Evolutionary conservation across 306 rosid genomes (phyloP), one percentile per base, ranked within the genome.

Genomic region (Coriaria nepalensis): DNA sequence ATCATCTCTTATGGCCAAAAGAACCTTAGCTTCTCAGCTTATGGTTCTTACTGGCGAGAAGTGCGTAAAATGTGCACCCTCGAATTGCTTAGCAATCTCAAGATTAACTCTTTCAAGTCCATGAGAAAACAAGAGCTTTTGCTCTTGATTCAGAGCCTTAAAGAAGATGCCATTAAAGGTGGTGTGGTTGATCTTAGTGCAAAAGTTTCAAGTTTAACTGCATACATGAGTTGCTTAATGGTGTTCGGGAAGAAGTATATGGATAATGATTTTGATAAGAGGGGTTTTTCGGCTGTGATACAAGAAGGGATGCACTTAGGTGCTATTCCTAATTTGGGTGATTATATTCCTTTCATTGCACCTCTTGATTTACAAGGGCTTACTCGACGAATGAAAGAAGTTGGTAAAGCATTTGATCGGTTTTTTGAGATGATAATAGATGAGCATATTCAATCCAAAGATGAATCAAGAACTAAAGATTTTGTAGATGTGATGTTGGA

Each of bases 11-110:
- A 68, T 37, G 83, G 37, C 4, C 92, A 79, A 9, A 68, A 58
- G 42, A 49, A n/a, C 65, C 4, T 87, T 12, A 36, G 13, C 37
- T 77, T 74, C 8, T 53, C 56, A 10, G 37, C 43, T 9, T 82
- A 79, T 6, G 87, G 94, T 12, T 14, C 84, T 6, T 82, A 82
- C 40, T 82, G 94, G 94, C 84, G 87, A 8, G 67, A 76, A 63
- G 45, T 71, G 42, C 75, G 94, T 0, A 79, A 79, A 57, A 72
- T 82, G 78, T 79, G 84, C 73, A 77, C 75, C 0, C 62, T 71
- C 5, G 77, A 87, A 39, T 47, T 82, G 10, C 73, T 87, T 0
- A 87, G 92, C 65, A 69, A 35, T 2, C 4, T 33, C 32, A 79
- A 73, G 33, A 67, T 73, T 15, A 70, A 45, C 5, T 61, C 82